Conservation (phyloP, 2,329 filamentous ascomycete species). For the Scedosporium apiospermum region DNA sequence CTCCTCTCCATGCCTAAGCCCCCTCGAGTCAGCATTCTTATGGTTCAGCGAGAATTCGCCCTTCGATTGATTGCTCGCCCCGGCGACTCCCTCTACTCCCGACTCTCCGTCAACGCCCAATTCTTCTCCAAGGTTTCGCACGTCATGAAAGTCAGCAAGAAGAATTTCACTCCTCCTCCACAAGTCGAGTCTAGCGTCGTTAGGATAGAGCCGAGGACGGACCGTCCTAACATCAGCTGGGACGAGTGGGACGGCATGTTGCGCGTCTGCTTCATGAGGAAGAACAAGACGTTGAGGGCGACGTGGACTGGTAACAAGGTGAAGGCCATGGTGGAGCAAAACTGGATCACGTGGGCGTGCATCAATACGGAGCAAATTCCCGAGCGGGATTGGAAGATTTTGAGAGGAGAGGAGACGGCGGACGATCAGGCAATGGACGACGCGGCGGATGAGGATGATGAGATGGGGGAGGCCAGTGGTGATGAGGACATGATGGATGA, state of each 20-base stretch:
- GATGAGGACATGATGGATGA: conserved; percentile 41
- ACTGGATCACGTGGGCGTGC: conserved; percentile 85
- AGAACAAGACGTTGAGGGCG: conserved; percentile 82
- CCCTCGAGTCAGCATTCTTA: conserved; percentile 77
- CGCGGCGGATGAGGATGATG: conserved; percentile 29
- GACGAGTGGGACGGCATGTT: conserved; percentile 93
- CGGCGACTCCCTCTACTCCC: conserved; percentile 79
- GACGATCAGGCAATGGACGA: conserved; percentile 29
- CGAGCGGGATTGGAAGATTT: conserved; percentile 29
- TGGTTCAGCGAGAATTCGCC: conserved; percentile 95
- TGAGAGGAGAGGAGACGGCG: conserved; percentile 29
- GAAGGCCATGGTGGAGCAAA: conserved; percentile 70
- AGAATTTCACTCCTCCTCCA: conserved; percentile 94
- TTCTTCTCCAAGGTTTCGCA: conserved; percentile 63
- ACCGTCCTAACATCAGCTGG: conserved; percentile 78
- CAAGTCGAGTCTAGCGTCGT: conserved; percentile 89
- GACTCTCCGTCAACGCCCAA: conserved; percentile 87
- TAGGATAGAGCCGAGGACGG: conserved; percentile 73
- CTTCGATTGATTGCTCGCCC: conserved; percentile 81
- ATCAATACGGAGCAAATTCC: conserved; percentile 75
- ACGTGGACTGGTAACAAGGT: conserved; percentile 74
- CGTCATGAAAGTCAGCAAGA: conserved; percentile 89
- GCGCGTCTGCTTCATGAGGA: conserved; percentile 60
- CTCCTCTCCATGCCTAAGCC: conserved; percentile 74
- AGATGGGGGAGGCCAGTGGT: conserved; percentile 28